A percentile compares a stretch with the other conserved stretches of the same genome.
These are phyloP conservation scores for Magnolia sinica DNA, from an alignment of 164 flowering plant genomes.

Conservation along the genomic window DNA sequence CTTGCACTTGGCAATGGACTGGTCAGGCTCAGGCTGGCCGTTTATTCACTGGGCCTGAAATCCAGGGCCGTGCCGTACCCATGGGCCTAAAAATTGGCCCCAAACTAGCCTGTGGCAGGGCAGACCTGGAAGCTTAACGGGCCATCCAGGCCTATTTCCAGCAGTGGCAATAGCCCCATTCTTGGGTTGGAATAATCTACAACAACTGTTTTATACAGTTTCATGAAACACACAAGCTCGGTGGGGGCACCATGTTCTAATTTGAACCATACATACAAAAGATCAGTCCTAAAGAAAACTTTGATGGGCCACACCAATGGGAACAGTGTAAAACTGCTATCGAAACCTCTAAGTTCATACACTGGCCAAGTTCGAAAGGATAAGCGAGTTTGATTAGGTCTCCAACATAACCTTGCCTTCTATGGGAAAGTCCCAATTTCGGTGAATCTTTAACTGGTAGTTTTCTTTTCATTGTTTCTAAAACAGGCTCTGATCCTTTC, in stretches of 20 bases:
- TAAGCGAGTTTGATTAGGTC: no score
- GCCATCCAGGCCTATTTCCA: not conserved
- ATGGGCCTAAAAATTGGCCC: not conserved
- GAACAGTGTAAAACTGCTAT: not conserved
- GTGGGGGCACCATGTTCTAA: not conserved
- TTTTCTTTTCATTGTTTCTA: not conserved
- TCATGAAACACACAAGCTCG: no score
- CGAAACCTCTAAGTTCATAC: not conserved
- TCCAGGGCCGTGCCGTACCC: not conserved
- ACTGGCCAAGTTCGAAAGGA: no score
- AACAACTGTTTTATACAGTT: no score
- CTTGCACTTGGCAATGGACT: not conserved
- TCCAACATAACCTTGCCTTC: no score
- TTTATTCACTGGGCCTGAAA: not conserved
- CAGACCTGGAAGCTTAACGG: not conserved
- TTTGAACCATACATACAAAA: not conserved
- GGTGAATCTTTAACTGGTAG: not conserved
- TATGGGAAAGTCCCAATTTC: no score
- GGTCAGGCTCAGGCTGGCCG: not conserved
- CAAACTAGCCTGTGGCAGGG: not conserved
- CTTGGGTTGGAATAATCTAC: no score
- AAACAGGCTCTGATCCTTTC: conserved; percentile 84
- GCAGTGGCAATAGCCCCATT: not conserved
- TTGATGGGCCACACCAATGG: not conserved
- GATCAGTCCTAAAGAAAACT: not conserved